Base-by-base conservation (phyloP, 306 rosid species). In the Trifolium pratense region DNA sequence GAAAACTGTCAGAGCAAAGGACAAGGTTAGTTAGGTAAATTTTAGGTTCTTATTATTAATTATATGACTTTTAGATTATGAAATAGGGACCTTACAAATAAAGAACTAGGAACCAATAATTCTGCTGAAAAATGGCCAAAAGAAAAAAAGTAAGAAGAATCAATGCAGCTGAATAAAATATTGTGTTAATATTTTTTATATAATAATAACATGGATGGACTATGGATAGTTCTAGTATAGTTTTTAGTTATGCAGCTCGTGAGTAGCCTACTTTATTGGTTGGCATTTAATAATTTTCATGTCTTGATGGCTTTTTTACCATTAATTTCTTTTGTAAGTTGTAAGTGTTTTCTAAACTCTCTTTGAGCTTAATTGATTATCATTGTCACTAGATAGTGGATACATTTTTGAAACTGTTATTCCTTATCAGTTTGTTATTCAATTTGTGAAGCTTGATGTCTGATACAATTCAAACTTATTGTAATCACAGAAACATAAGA, bases 231-330 rank as follows among this genome's bases (percentile, higher is more conserved):
- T 84, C 78, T 88, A 72, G 84, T 82, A 45, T 75, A 68, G 34
- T 80, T 76, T 80, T 51, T 72, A 69, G 74, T 48, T 70, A 48
- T 75, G 80, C 77, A 75, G 63, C 93, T 79, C 88, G 93, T 91
- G 96, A 93, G 80, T 77, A 85, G 78, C 90, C 90, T 82, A 85
- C 83, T 90, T 87, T 93, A 76, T 79, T 91, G 80, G 92, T 89
- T 87, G 96, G 78, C 89, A 84, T 80, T 87, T 87, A 86, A 78
- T 84, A 81, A 64, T 69, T n/a, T n/a, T 80, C 74, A 68, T 75
- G 73, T 60, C 36, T 31, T 65, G 78, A 66, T 79, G 76, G 67
- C 80, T 82, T 74, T 80, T 58, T 71, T 61, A 56, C 79, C 60
- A 75, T 76, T 82, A 81, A 20, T 77, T 71, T 77, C 51, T 75